These are phyloP conservation scores for Microthlaspi erraticum DNA, from an alignment of 345 rosid genomes.

Conservation along the genomic window DNA sequence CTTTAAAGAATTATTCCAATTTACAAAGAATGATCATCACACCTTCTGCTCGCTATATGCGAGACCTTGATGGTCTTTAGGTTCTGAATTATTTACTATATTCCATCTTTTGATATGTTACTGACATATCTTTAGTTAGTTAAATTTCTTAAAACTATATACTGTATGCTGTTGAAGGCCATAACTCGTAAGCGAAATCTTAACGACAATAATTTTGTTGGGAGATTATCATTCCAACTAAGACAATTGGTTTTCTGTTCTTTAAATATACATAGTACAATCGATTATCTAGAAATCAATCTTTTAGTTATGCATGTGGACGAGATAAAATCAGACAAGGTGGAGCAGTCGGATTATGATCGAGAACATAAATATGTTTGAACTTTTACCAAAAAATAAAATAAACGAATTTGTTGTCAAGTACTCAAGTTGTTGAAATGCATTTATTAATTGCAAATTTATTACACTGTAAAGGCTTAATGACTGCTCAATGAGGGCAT, in stretches of 20 bases:
- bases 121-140: neutral
- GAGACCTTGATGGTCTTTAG: slow-evolving; percentile 33
- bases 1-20: slow-evolving; percentile 26
- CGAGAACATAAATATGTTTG: slow-evolving; percentile 39
- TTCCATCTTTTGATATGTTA: neutral
- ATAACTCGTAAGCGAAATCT: neutral
- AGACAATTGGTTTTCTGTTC: neutral
- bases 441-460: slow-evolving; percentile 34
- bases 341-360: slow-evolving; percentile 39
- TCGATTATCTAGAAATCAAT: slow-evolving; percentile 21
- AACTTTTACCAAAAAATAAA: neutral
- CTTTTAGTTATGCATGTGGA: slow-evolving; percentile 34
- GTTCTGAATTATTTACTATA: slow-evolving; percentile 15
- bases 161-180: neutral
- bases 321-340: slow-evolving; percentile 29
- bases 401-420: slow-evolving; percentile 19
- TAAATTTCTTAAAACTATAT: neutral
- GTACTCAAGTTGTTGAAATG: slow-evolving; percentile 41
- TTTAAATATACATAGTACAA: neutral
- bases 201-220: neutral
- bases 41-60: slow-evolving; percentile 30
- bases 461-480: slow-evolving; percentile 26
- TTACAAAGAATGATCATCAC: slow-evolving; percentile 14
- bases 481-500: slow-evolving; percentile 43
- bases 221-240: neutral